Evolutionary conservation across 1,139 yeast species (phyloP).

Genomic region (Blastobotrys apis): DNA sequence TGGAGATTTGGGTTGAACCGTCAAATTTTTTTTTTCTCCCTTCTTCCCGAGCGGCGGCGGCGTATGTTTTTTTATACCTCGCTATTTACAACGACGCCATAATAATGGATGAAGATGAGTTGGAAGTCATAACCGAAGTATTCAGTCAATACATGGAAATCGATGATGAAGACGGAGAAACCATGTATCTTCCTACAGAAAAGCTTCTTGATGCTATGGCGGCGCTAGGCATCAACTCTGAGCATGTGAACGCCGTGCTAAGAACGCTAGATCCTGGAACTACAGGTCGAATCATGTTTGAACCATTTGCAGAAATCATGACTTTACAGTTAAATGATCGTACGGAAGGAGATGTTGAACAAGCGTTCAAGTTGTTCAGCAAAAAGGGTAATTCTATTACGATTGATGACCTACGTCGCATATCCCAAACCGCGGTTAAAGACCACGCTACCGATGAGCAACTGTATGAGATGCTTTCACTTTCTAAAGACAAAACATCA

Average conservation of each 20-base stretch:
- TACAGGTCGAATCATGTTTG: conserved; percentile 29
- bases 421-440: conserved; percentile 27
- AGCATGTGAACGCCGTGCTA: conserved; percentile 11
- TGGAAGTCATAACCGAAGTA: conserved; percentile 27
- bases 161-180: conserved; percentile 23
- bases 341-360: conserved; percentile 16
- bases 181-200: conserved; percentile 22
- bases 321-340: conserved; percentile 13
- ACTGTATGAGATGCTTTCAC: conserved; percentile 32
- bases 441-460: conserved; percentile 32
- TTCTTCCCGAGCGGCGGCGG: not conserved
- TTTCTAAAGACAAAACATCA: conserved; percentile 22
- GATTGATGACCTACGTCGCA: conserved; percentile 26
- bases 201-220: conserved; percentile 25
- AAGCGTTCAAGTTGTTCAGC: conserved; percentile 29
- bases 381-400: conserved; percentile 22
- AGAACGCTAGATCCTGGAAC: conserved; percentile 25
- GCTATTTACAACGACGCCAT: no score
- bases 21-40: not conserved
- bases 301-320: conserved; percentile 26
- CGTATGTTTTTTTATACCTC: no score
- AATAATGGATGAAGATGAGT: conserved; percentile 11
- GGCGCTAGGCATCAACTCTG: conserved; percentile 24
- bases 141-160: conserved; percentile 30
- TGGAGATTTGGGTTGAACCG: not conserved